These are phyloP conservation scores for Ceratocystis destructans DNA, from an alignment of 2,329 filamentous ascomycete species.

Conservation along the genomic window DNA sequence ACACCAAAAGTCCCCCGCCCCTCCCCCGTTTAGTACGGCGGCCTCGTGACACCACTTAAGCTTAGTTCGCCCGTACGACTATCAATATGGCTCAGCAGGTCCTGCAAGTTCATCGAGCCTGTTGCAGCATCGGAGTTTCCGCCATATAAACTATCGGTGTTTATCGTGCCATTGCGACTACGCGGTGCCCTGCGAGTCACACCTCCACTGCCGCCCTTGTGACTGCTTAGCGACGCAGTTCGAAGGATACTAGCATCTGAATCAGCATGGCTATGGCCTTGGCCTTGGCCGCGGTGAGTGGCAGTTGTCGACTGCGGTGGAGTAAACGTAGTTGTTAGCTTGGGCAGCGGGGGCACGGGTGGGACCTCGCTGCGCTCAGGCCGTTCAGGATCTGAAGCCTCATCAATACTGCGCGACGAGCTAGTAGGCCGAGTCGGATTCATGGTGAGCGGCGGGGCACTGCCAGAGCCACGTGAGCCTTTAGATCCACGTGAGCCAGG, in stretches of 20 bases:
- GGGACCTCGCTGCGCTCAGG: slow-evolving; percentile 33
- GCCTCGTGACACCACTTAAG: slow-evolving; percentile 34
- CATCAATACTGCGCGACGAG: slow-evolving; percentile 21
- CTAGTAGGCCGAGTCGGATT: slow-evolving; percentile 26
- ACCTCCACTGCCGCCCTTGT: slow-evolving; percentile 8
- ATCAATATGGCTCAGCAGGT: slow-evolving; percentile 39
- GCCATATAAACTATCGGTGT: slow-evolving; percentile 7
- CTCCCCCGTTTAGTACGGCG: slow-evolving; percentile 34
- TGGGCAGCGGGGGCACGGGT: slow-evolving; percentile 43
- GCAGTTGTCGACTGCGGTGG: slow-evolving; percentile 19
- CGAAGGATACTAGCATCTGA: slow-evolving; percentile 11
- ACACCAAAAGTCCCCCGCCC: not conserved
- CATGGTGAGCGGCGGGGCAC: slow-evolving; percentile 29
- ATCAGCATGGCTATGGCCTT: slow-evolving; percentile 18
- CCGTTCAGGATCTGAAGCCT: slow-evolving; percentile 22
- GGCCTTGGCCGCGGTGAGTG: not conserved
- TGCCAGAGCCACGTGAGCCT: slow-evolving; percentile 18
- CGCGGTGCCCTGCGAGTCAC: slow-evolving; percentile 10
- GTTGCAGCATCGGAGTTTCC: slow-evolving; percentile 18
- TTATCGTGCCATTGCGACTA: slow-evolving; percentile 14
- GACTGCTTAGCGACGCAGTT: slow-evolving; percentile 12
- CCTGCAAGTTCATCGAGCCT: slow-evolving; percentile 34
- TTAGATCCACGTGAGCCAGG: slow-evolving; percentile 24
- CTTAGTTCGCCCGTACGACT: slow-evolving; percentile 34
- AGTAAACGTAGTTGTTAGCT: slow-evolving; percentile 21